Percentiles rank a stretch among this genome's conserved stretches.
Conservation (phyloP, 1,284 basidiomycete species). For the Veloboletus limbatus region DNA sequence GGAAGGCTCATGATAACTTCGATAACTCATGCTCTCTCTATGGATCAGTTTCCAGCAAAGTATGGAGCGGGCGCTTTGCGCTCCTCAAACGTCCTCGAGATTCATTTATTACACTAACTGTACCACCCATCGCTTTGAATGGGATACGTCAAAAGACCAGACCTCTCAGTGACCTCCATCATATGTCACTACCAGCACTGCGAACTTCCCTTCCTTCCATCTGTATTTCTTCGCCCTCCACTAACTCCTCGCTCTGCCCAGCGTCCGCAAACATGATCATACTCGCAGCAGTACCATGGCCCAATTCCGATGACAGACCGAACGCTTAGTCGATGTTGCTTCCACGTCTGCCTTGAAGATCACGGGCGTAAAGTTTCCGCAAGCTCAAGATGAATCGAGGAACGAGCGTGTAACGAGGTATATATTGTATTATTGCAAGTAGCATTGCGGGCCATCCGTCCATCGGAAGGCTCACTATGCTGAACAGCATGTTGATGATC, state of each 20-base stretch:
- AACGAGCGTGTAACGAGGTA: constrained; percentile 6
- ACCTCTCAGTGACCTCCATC: not conserved
- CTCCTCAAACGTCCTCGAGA: too few relatives aligned
- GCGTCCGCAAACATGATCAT: constrained; percentile 2
- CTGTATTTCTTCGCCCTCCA: not conserved
- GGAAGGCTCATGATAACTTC: too few relatives aligned
- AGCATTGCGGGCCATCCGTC: not conserved
- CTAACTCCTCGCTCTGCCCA: not conserved
- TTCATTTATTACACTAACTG: too few relatives aligned
- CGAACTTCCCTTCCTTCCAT: not conserved
- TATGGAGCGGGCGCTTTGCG: too few relatives aligned
- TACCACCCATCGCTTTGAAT: too few relatives aligned
- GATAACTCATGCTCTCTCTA: too few relatives aligned
- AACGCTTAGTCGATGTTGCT: constrained; percentile 8
- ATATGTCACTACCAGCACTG: not conserved
- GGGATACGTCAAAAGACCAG: too few relatives aligned
- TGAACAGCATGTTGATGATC: not conserved
- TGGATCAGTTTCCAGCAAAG: too few relatives aligned
- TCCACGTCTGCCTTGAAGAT: not conserved
- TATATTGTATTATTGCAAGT: not conserved
- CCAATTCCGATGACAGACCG: not conserved
- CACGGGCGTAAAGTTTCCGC: constrained; percentile 8
- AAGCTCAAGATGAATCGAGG: constrained; percentile 14
- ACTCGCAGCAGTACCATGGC: too few relatives aligned
- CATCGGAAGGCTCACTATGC: not conserved